These are phyloP conservation scores for Tephrocybe rancida DNA, from an alignment of 768 basidiomycete genomes.

Conservation along the genomic window DNA sequence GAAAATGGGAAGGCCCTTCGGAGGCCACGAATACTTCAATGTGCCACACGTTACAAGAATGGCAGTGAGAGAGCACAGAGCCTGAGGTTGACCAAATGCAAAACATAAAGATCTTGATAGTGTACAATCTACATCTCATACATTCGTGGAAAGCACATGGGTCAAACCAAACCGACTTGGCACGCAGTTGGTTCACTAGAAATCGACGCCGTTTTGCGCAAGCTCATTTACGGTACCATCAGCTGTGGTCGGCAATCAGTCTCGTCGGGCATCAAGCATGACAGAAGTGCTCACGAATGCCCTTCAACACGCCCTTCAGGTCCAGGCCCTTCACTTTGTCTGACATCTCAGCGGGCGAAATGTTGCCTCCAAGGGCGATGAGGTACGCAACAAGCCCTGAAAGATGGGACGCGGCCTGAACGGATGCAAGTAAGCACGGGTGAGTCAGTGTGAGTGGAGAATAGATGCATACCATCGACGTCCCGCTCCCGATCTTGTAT, in stretches of 20 bases:
- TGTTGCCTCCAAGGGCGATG: constrained; percentile 22
- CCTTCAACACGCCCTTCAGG: background rate
- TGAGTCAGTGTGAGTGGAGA: background rate
- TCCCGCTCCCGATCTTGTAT: constrained; percentile 2
- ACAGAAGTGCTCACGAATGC: background rate
- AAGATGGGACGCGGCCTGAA: constrained; percentile 27
- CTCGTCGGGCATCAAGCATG: background rate
- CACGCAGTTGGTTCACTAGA: too few species aligned
- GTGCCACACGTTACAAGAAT: too few species aligned
- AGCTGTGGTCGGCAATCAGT: background rate
- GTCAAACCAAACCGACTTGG: too few species aligned
- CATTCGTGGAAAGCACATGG: too few species aligned
- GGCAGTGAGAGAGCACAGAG: too few species aligned
- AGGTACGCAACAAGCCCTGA: constrained; percentile 30
- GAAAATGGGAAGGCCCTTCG: too few species aligned
- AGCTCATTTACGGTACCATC: background rate
- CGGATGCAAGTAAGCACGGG: background rate
- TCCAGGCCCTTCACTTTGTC: background rate
- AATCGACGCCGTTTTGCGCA: background rate
- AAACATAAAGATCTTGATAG: too few species aligned
- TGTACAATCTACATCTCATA: too few species aligned
- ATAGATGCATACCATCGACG: constrained; percentile 15
- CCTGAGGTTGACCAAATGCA: too few species aligned
- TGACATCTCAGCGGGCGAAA: constrained; percentile 20
- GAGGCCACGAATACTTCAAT: too few species aligned